Evolutionary conservation across 192 early-diverging fungal species (phyloP), one percentile per base, ranked within the genome.

Genomic region (Bifiguratus adelaidae): DNA sequence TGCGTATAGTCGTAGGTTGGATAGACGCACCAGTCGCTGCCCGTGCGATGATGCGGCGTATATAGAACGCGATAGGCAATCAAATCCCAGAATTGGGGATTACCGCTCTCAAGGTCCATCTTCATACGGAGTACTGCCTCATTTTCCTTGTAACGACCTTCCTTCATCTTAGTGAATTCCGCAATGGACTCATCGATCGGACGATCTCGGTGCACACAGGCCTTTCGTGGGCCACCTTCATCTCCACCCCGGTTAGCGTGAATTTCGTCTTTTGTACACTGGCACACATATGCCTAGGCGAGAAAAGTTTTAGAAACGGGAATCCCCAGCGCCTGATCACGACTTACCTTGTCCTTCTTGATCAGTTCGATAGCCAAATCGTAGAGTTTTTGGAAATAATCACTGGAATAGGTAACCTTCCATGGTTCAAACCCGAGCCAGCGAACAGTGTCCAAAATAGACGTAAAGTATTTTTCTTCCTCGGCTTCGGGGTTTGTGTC

Each of bases 1-100:
- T 99, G 97, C 3, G 95, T 94, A 61, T 84, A 99, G 64, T 99
- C 97, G 58, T 99, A 99, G 7, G 95, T 99, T 37, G 95, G 97
- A 61, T 99, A 99, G 62, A 99, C 89, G 56, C 95, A 89, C 97
- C 97, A 99, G 37, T 85, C 63, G 33, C 78, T 66, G 29, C 85
- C 92, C 22, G 97, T 97, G 30, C 97, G 82, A 65, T 86, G 83
- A 63, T 99, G 97, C 32, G 80, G 81, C 8, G 92, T 76, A 50
- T 86, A 90, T 41, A 92, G 45, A 30, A 99, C 82, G 45, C 97
- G 88, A 66, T 99, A 99, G 15, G 97, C 97, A 29, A 97, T 85
- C 57, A 93, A 68, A 56, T 99, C 95, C 97, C 97, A 99, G 77
- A 99, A 96, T 76, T 95, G 91, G 26, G 93, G 92, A 63, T 97